These are phyloP conservation scores for Serpula lacrymans DNA, from an alignment of 768 basidiomycete species.

Conservation along the genomic window DNA sequence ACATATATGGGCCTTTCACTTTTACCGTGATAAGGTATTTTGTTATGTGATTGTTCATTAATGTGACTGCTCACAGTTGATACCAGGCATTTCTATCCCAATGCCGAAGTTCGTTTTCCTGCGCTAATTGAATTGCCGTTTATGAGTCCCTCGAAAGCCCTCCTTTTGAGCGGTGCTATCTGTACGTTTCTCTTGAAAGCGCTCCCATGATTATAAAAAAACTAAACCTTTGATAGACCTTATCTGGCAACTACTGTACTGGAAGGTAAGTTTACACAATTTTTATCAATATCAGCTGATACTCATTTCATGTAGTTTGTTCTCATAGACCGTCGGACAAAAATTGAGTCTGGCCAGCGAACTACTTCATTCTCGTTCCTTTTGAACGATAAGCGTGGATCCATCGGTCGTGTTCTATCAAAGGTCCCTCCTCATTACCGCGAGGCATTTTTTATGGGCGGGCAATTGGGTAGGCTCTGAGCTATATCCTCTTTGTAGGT, in stretches of 20 bases:
- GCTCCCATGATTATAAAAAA: conserved; percentile 7
- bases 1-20: conserved; percentile 88
- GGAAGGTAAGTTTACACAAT: conserved; percentile 58
- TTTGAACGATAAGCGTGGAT: conserved; percentile 82
- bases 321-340: conserved; percentile 79
- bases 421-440: conserved; percentile 59
- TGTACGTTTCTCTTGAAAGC: conserved; percentile 50
- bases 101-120: conserved; percentile 79
- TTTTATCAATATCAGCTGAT: not conserved
- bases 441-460: conserved; percentile 73
- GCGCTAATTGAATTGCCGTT: conserved; percentile 70
- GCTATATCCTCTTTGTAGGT: conserved; percentile 6
- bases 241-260: conserved; percentile 91
- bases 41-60: no score
- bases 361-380: conserved; percentile 89
- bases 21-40: conserved; percentile 87
- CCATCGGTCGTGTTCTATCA: conserved; percentile 71
- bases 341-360: conserved; percentile 89
- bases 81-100: conserved; percentile 82
- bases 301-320: conserved; percentile 55
- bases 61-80: conserved; percentile 8
- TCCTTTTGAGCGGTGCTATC: conserved; percentile 77
- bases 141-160: conserved; percentile 64
- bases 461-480: conserved; percentile 65
- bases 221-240: conserved; percentile 52